phyloP scores from a whole-genome alignment of 2,329 filamentous ascomycete genomes.

The Trichoderma asperellum region DNA sequence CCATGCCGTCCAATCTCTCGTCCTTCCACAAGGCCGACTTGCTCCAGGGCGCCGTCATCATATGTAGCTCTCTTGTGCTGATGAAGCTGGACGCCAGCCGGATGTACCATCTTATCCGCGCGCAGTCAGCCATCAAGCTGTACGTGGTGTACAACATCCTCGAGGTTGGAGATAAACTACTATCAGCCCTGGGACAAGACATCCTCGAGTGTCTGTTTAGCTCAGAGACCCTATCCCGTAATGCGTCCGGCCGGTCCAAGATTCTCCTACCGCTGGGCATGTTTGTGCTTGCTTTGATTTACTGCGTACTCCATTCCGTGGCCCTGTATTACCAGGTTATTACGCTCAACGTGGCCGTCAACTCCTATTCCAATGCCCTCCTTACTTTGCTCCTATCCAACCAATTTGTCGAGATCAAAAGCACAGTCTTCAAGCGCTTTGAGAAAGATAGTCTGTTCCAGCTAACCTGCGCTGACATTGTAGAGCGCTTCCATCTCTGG shows the following conservation, averaged over 20 bases:
- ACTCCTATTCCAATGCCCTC: conserved; percentile 96
- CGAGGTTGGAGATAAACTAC: conserved; percentile 86
- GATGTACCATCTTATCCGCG: conserved; percentile 97
- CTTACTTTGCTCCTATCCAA: conserved; percentile 92
- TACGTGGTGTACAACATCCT: conserved; percentile 99
- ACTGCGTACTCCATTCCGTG: conserved; percentile 86
- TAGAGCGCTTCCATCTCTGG: conserved; percentile 97
- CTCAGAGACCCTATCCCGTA: conserved; percentile 85
- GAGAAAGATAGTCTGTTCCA: conserved; percentile 98
- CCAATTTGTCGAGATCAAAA: conserved; percentile 98
- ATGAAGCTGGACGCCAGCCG: conserved; percentile 93
- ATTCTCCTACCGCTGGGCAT: conserved; percentile 86
- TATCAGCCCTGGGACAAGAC: conserved; percentile 92
- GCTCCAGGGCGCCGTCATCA: conserved; percentile 84
- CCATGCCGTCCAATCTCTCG: conserved; percentile 80
- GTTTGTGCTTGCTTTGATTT: conserved; percentile 82
- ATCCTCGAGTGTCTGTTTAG: conserved; percentile 96
- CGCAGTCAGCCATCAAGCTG: conserved; percentile 94
- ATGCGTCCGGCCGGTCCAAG: conserved; percentile 87
- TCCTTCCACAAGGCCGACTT: conserved; percentile 95
- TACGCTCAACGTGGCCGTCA: conserved; percentile 95
- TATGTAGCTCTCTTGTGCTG: conserved; percentile 80
- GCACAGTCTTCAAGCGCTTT: conserved; percentile 97
- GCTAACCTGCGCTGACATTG: conserved; percentile 92
- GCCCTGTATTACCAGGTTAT: conserved; percentile 97